phyloP scores from a whole-genome alignment of 108 stramenopile species.

The Skeletonema menzelii region DNA sequence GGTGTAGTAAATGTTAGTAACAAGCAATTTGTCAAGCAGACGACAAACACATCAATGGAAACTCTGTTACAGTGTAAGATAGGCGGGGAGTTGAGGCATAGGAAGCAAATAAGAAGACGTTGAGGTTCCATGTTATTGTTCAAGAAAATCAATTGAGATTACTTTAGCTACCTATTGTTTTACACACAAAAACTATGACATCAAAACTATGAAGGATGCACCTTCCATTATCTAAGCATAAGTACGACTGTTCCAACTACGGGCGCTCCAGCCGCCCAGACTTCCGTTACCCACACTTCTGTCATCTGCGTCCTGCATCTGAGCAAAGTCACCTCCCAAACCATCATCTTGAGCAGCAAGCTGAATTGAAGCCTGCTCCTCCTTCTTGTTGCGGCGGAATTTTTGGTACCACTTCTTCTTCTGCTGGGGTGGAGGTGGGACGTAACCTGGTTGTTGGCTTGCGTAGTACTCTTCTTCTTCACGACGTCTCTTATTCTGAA shows the following conservation, averaged over 20 bases:
- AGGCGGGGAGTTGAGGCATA: too few relatives aligned
- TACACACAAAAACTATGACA: background rate
- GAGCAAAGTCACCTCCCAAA: background rate
- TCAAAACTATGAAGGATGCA: background rate
- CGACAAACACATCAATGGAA: too few relatives aligned
- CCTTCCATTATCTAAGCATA: background rate
- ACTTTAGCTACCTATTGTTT: background rate
- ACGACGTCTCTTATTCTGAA: background rate
- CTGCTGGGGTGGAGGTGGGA: background rate
- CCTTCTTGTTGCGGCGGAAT: background rate
- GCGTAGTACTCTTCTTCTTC: slow-evolving; percentile 3
- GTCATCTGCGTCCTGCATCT: background rate
- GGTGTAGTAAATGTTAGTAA: background rate
- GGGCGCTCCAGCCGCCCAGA: background rate
- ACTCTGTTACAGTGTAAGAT: too few relatives aligned
- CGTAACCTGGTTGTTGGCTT: background rate
- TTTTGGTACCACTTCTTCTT: slow-evolving; percentile 1
- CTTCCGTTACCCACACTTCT: background rate
- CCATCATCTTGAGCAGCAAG: background rate
- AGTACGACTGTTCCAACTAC: background rate
- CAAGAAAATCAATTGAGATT: too few relatives aligned
- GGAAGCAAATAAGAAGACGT: too few relatives aligned
- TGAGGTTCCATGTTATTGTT: too few relatives aligned
- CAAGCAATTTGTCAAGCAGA: too few relatives aligned
- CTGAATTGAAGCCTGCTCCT: background rate